Evolutionary conservation across 2,329 filamentous ascomycete genomes (phyloP).

Genomic region (Elsinoe perseae): DNA sequence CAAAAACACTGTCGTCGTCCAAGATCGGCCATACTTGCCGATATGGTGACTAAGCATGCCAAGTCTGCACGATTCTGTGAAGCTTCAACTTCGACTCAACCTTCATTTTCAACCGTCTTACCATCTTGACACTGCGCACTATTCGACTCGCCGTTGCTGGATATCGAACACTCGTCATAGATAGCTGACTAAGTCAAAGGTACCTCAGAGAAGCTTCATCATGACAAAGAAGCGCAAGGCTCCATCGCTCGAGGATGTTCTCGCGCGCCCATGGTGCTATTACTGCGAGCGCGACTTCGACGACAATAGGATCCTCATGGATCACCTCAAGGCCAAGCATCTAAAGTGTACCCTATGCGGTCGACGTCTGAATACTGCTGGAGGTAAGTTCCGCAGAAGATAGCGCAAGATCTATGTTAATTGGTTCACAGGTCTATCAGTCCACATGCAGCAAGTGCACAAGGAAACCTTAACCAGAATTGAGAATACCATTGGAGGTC

Average conservation of each 20-base stretch:
- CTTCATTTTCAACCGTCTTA: background rate
- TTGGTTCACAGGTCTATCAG: slow-evolving; percentile 64
- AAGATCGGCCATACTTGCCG: background rate
- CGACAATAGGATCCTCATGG: slow-evolving; percentile 91
- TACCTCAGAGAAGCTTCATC: slow-evolving; percentile 1
- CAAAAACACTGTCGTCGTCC: background rate
- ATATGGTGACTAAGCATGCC: background rate
- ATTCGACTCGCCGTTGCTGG: background rate
- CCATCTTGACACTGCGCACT: background rate
- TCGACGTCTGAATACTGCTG: slow-evolving; percentile 83
- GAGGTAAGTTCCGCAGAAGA: slow-evolving; percentile 54
- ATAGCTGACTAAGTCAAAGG: background rate
- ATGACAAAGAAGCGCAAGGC: slow-evolving; percentile 87
- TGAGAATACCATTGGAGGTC: slow-evolving; percentile 84
- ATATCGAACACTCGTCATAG: background rate
- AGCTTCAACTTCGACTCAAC: background rate
- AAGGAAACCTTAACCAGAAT: slow-evolving; percentile 83
- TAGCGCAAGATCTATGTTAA: background rate
- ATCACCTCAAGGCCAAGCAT: slow-evolving; percentile 98
- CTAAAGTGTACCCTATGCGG: slow-evolving; percentile 94
- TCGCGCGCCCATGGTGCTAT: slow-evolving; percentile 90
- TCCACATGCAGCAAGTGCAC: slow-evolving; percentile 98
- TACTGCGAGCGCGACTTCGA: slow-evolving; percentile 99
- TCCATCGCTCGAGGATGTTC: slow-evolving; percentile 79
- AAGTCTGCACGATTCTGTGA: background rate